phyloP scores from a whole-genome alignment of 2,329 filamentous ascomycete species.

The Lachnellula suecica region DNA sequence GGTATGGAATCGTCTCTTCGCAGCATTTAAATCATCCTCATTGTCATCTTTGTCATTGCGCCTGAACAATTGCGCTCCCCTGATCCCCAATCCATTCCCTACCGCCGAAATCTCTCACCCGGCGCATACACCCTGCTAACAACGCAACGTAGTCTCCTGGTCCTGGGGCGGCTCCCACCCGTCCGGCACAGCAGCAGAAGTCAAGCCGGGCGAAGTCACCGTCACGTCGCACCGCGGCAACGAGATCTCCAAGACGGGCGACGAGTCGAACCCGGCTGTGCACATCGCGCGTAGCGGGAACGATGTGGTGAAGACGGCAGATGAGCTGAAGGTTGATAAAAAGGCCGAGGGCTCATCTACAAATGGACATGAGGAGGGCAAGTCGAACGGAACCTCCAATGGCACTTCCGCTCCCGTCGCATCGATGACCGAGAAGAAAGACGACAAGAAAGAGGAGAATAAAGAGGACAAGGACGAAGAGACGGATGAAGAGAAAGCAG shows the following conservation, averaged over 20 bases:
- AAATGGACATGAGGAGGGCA: constrained; percentile 13
- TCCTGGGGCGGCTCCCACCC: constrained; percentile 56
- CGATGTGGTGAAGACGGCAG: constrained; percentile 63
- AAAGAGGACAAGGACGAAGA: constrained; percentile 33
- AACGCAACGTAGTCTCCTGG: constrained; percentile 55
- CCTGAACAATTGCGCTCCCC: not conserved
- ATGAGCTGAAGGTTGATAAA: constrained; percentile 57
- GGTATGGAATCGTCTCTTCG: constrained; percentile 34
- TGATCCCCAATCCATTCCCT: not conserved
- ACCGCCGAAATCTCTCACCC: not conserved
- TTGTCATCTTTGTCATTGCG: not conserved
- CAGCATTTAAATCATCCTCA: not conserved
- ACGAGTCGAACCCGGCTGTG: constrained; percentile 59
- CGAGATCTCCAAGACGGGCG: constrained; percentile 62
- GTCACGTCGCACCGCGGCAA: constrained; percentile 63
- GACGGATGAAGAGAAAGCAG: too few species aligned
- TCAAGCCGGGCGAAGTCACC: constrained; percentile 57
- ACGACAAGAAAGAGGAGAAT: constrained; percentile 19
- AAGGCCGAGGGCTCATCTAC: constrained; percentile 38
- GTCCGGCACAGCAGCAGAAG: constrained; percentile 55
- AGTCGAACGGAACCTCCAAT: constrained; percentile 6
- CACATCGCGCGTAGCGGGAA: constrained; percentile 58
- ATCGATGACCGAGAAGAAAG: constrained; percentile 14
- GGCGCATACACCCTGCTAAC: constrained; percentile 1
- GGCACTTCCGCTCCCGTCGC: constrained; percentile 10